Conservation (phyloP, 495 filamentous ascomycete species). For the Saxophila tyrrhenica region DNA sequence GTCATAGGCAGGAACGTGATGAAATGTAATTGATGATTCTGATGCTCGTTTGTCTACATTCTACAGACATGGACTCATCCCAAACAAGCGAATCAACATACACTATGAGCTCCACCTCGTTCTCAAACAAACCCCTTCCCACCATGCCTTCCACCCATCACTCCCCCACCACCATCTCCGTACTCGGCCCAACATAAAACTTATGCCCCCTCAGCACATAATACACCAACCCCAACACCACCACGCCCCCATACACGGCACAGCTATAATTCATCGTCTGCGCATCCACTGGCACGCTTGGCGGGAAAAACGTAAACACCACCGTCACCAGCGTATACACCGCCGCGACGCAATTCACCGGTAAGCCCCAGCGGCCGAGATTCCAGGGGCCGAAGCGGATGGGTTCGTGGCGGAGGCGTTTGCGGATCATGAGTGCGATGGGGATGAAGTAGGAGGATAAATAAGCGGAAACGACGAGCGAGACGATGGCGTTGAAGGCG, state of each 20-base stretch:
- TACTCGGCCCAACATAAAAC: not conserved
- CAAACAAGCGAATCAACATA: too few species aligned
- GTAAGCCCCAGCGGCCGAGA: not conserved
- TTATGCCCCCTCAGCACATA: not conserved
- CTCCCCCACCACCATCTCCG: not conserved
- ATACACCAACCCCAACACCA: not conserved
- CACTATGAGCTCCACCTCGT: not conserved
- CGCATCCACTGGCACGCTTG: not conserved
- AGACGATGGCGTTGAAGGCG: constrained; percentile 41
- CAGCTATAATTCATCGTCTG: not conserved
- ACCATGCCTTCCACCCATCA: not conserved
- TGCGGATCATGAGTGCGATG: constrained; percentile 31
- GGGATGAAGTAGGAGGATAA: constrained; percentile 42
- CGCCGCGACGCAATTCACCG: not conserved
- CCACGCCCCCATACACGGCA: not conserved
- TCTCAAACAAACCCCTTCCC: not conserved
- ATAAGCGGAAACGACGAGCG: constrained; percentile 36
- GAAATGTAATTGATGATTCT: too few species aligned
- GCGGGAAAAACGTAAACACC: not conserved
- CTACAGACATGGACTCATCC: too few species aligned
- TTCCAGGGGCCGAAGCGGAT: not conserved
- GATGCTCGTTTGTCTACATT: too few species aligned
- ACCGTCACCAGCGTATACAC: not conserved
- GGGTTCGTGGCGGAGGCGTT: constrained; percentile 21
- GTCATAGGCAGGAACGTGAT: too few species aligned